Percentiles rank a stretch among this genome's conserved stretches.
Conservation (phyloP, 331 rosid species). For the Stylosanthes scabra region DNA sequence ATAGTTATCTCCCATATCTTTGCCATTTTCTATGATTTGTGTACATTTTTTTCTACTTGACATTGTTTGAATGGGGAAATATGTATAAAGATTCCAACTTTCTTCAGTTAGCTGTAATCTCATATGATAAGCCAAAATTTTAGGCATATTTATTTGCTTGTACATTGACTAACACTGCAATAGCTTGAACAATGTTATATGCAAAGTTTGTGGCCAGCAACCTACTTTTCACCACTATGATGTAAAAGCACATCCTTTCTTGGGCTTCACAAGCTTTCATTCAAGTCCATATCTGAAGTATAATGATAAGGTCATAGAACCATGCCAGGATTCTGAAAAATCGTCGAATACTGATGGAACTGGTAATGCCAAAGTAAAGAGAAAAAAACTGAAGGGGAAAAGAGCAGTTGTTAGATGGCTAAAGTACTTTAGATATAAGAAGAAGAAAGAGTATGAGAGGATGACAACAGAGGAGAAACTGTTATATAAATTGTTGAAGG, state of each 20-base stretch:
- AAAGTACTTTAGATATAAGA: slow-evolving; percentile 82
- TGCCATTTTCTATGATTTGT: slow-evolving; percentile 12
- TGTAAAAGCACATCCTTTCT: slow-evolving; percentile 28
- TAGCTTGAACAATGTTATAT: slow-evolving; percentile 56
- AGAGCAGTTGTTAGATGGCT: slow-evolving; percentile 51
- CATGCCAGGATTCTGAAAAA: slow-evolving; percentile 38
- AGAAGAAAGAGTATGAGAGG: slow-evolving; percentile 80
- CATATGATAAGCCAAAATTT: background rate
- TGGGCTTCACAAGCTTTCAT: slow-evolving; percentile 55
- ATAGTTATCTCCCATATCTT: background rate
- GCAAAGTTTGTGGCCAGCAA: slow-evolving; percentile 55
- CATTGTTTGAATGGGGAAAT: too few relatives aligned
- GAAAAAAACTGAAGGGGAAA: slow-evolving; percentile 58
- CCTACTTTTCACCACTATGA: slow-evolving; percentile 31
- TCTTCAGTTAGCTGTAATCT: slow-evolving; percentile 1
- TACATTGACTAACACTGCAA: slow-evolving; percentile 46
- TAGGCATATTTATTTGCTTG: slow-evolving; percentile 9
- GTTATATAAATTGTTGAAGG: slow-evolving; percentile 72
- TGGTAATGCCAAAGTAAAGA: slow-evolving; percentile 47
- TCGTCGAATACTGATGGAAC: slow-evolving; percentile 32
- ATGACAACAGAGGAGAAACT: slow-evolving; percentile 84
- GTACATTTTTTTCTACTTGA: background rate
- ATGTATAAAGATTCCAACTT: too few relatives aligned
- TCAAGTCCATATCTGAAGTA: slow-evolving; percentile 43
- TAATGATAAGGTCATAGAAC: slow-evolving; percentile 48